Evolutionary conservation across 495 filamentous ascomycete species (phyloP).

Genomic region (Bryoglossum gracile): DNA sequence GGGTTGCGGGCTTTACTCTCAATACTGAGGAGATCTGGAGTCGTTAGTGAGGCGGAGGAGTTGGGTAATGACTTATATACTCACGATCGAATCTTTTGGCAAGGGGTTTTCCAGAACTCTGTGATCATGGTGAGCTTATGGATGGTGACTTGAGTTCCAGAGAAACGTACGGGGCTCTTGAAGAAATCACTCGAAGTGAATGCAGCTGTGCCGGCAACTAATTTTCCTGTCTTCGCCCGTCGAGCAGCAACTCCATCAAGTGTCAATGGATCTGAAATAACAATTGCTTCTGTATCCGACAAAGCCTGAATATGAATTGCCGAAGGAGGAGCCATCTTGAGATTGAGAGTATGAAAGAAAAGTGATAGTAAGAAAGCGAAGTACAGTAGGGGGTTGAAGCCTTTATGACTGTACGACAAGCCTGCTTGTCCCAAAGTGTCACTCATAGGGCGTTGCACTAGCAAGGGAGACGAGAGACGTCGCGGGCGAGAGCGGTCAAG

Average conservation of each 20-base stretch:
- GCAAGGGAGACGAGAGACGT: background rate
- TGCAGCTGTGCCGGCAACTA: slow-evolving; percentile 71
- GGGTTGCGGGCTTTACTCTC: slow-evolving; percentile 50
- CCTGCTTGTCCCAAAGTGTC: background rate
- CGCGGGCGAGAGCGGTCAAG: background rate
- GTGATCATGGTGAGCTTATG: slow-evolving; percentile 1
- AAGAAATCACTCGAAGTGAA: slow-evolving; percentile 74
- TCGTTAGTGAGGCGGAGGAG: slow-evolving; percentile 24
- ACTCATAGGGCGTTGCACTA: background rate
- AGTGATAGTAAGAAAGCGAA: background rate
- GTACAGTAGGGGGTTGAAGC: background rate
- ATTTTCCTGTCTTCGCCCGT: slow-evolving; percentile 57
- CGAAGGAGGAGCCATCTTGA: slow-evolving; percentile 23
- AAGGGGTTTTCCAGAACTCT: slow-evolving; percentile 57
- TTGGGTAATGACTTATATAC: slow-evolving; percentile 31
- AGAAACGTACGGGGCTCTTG: slow-evolving; percentile 55
- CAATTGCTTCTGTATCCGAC: slow-evolving; percentile 21
- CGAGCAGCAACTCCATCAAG: slow-evolving; percentile 61
- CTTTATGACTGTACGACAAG: background rate
- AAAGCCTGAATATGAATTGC: slow-evolving; percentile 20
- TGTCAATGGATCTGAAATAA: slow-evolving; percentile 53
- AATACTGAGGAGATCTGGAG: slow-evolving; percentile 44
- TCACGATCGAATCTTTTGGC: slow-evolving; percentile 82
- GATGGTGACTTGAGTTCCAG: background rate
- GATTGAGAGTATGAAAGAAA: slow-evolving; percentile 1